Base-by-base conservation (phyloP, 805 yeast species). In the Candida vartiovaarae region DNA sequence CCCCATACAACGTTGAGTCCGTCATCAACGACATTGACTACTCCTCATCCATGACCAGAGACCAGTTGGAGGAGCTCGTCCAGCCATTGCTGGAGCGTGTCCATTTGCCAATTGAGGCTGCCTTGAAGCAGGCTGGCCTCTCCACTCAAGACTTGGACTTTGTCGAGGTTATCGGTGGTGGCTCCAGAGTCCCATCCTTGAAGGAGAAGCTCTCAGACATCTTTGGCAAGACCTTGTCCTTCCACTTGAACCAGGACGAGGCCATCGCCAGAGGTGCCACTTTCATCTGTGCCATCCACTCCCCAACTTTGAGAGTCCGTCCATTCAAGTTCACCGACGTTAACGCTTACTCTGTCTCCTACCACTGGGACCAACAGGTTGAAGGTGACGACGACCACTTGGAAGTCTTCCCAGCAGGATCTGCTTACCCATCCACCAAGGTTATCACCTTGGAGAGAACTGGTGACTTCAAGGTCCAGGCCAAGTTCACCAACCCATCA, bases 191-290 rank as follows among this genome's bases (percentile, higher is more conserved):
- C 54, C 99, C 99, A 65, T 71, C 85, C 44, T 74, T 93, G 65
- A 93, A 93, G 78, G 77, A 82, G 56, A 83, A 78, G 62, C 76
- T 93, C 57, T 56, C 84, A 56, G 85, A 82, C 63, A 74, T 85
- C 53, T 88, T 93, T 65, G 86, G 86, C 66, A 85, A 85, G 72
- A 82, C 73, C 59, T 75, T 93, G 64, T 86, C 96, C 34, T 84
- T 85, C 75, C 95, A 98, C 57, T 80, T 95, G 71, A 93, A 93
- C 78, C 97, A 90, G 74, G 99, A 93, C 65, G 99, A 93, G 77
- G 96, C 99, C 51, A 84, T 91, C 65, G 98, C 99, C 45, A 87
- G 91, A 70, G 99, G 99, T 75, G 95, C 96, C 60, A 96, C 99
- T 39, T 93, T 93, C 71, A 85, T 93, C 62, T 93, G 99, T 70